Evolutionary conservation across 2,329 filamentous ascomycete species (phyloP), one percentile per base, ranked within the genome.

Genomic region (Alternaria gaisen): DNA sequence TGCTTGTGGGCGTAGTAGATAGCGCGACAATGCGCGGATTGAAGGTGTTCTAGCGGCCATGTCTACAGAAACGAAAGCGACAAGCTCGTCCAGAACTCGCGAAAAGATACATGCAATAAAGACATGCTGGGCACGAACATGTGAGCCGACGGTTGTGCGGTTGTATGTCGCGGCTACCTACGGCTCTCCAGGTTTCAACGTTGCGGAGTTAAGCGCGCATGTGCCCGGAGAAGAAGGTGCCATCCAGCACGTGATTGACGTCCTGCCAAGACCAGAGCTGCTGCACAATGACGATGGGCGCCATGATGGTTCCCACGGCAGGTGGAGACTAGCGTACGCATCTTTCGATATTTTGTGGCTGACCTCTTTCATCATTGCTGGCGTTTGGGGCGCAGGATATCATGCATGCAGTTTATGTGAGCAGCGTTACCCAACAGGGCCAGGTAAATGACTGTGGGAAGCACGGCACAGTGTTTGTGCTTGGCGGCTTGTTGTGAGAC

Each of bases 11-110:
- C 69, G 71, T 46, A 74, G 69, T 51, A 76, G 69, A 56, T 66
- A 73, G 5, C 69, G 72, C 58, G 72, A 73, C 36, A 78, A 61
- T 22, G 71, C 55, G 61, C 73, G 77, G 14, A 75, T 71, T 5
- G 75, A 72, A 42, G 73, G 72, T 28, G 69, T 64, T 66, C 64
- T 75, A 10, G 72, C 40, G 18, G 70, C 55, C 76, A 79, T 79
- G 52, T 47, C 56, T 46, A 46, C 14, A 12, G 10, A 28, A 22
- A 42, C 3, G 56, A 53, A 38, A 51, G 30, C 26, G 47, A 30
- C 24, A 24, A 42, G 7, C 57, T 47, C 56, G n/a, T n/a, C 53
- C 46, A 55, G 7, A 34, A 26, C 18, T 22, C n/a, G 6, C n/a
- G 12, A 28, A 36, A 41, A 38, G 30, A 28, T 43, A 42, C 58